Conservation (phyloP, 306 rosid species). For the Adenanthera pavonina region DNA sequence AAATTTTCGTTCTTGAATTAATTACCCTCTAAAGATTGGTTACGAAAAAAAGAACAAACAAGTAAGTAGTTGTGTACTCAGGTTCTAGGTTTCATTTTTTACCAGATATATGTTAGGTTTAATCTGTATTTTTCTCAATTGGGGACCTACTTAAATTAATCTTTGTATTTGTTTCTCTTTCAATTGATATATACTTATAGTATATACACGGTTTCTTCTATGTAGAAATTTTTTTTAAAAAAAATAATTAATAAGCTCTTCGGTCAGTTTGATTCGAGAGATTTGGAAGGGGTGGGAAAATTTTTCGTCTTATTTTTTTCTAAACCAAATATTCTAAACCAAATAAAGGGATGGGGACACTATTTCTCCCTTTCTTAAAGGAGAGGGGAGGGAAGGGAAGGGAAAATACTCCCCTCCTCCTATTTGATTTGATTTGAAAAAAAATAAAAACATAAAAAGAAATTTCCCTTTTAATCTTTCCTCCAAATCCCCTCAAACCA, state of each 20-base stretch:
- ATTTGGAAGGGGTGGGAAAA: too few relatives aligned
- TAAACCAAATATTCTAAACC: too few relatives aligned
- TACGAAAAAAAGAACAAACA: too few relatives aligned
- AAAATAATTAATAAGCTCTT: not conserved
- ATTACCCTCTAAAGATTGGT: not conserved
- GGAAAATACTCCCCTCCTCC: too few relatives aligned
- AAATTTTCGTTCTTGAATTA: not conserved
- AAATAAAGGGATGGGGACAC: too few relatives aligned
- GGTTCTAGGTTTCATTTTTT: not conserved
- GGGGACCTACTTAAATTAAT: not conserved
- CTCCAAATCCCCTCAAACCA: not conserved
- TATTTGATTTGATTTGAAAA: too few relatives aligned
- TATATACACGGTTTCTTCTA: not conserved
- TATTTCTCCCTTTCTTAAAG: too few relatives aligned
- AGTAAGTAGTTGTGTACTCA: not conserved
- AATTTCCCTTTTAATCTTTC: too few relatives aligned
- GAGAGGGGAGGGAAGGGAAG: too few relatives aligned
- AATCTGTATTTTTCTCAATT: not conserved
- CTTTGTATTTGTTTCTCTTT: not conserved
- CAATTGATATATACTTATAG: not conserved
- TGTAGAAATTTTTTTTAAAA: not conserved
- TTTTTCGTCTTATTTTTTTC: too few relatives aligned
- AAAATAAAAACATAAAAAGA: too few relatives aligned
- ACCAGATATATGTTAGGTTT: not conserved
- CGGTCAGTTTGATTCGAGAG: too few relatives aligned